Evolutionary conservation across 2,329 filamentous ascomycete species (phyloP).

Genomic region (Colletotrichum somersetense): DNA sequence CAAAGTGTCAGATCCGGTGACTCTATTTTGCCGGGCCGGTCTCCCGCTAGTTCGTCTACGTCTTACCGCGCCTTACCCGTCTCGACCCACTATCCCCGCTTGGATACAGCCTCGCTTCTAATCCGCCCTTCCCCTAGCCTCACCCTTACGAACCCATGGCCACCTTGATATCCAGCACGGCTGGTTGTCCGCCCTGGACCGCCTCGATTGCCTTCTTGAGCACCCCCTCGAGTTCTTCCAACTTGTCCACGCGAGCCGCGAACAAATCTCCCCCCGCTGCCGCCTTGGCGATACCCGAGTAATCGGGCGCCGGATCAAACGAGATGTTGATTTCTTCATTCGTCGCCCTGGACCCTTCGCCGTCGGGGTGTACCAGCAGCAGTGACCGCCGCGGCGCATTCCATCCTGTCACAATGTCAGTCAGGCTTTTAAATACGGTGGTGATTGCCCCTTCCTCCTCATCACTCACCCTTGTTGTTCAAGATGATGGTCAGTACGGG

Average conservation of each 20-base stretch:
- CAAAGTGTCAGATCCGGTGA: constrained; percentile 11
- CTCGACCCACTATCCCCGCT: not conserved
- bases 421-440: not conserved
- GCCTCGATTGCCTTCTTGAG: constrained; percentile 63
- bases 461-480: constrained; percentile 65
- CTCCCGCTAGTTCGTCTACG: constrained; percentile 2
- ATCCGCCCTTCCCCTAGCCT: not conserved
- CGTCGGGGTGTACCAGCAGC: constrained; percentile 59
- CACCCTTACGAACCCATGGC: constrained; percentile 55
- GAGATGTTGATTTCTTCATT: constrained; percentile 63
- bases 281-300: constrained; percentile 48
- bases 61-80: not conserved
- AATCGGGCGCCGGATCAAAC: constrained; percentile 59
- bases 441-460: constrained; percentile 34
- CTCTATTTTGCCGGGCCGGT: constrained; percentile 17
- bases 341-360: constrained; percentile 54
- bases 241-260: constrained; percentile 61
- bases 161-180: constrained; percentile 68
- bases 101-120: not conserved
- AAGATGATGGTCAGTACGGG: constrained; percentile 67
- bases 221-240: constrained; percentile 60
- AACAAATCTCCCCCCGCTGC: constrained; percentile 61
- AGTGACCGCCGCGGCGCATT: constrained; percentile 59
- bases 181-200: constrained; percentile 63
- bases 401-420: constrained; percentile 51